Conservation (phyloP, 2,329 filamentous ascomycete genomes). For the Epichloe scottii region DNA sequence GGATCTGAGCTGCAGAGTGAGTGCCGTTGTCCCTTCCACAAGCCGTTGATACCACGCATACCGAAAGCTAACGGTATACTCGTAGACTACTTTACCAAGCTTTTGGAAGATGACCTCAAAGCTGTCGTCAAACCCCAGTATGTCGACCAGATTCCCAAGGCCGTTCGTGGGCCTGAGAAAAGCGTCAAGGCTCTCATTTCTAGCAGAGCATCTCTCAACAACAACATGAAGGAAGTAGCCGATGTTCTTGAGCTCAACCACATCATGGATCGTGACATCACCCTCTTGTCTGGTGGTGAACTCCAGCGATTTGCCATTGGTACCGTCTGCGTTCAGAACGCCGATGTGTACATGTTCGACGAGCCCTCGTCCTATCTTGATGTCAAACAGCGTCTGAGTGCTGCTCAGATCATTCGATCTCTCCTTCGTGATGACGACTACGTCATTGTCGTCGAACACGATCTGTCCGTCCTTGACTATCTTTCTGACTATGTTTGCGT, state of each 20-base stretch:
- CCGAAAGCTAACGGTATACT: neutral
- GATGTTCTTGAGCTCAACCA: slow-evolving; percentile 77
- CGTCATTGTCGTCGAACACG: slow-evolving; percentile 98
- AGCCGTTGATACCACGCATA: neutral
- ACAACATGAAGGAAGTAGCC: slow-evolving; percentile 70
- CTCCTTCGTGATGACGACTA: slow-evolving; percentile 84
- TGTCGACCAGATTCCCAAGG: slow-evolving; percentile 93
- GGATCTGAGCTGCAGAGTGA: slow-evolving; percentile 93
- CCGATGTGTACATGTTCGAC: slow-evolving; percentile 99
- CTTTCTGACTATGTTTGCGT: slow-evolving; percentile 98
- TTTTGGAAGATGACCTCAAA: slow-evolving; percentile 93
- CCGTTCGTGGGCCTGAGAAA: slow-evolving; percentile 71
- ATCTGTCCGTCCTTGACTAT: slow-evolving; percentile 95
- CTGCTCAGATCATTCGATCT: slow-evolving; percentile 83
- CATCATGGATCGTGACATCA: slow-evolving; percentile 85
- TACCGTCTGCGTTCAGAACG: slow-evolving; percentile 87
- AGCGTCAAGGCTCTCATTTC: slow-evolving; percentile 69
- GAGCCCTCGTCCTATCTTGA: slow-evolving; percentile 98
- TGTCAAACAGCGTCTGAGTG: slow-evolving; percentile 95
- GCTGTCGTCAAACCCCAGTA: slow-evolving; percentile 98
- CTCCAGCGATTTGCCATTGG: slow-evolving; percentile 96
- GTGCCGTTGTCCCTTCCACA: slow-evolving; percentile 17
- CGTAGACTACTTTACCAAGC: slow-evolving; percentile 90
- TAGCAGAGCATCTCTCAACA: slow-evolving; percentile 59
- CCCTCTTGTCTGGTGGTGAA: slow-evolving; percentile 87